Evolutionary conservation across 2,329 filamentous ascomycete species (phyloP).

Genomic region (Leptographium galeiforme): DNA sequence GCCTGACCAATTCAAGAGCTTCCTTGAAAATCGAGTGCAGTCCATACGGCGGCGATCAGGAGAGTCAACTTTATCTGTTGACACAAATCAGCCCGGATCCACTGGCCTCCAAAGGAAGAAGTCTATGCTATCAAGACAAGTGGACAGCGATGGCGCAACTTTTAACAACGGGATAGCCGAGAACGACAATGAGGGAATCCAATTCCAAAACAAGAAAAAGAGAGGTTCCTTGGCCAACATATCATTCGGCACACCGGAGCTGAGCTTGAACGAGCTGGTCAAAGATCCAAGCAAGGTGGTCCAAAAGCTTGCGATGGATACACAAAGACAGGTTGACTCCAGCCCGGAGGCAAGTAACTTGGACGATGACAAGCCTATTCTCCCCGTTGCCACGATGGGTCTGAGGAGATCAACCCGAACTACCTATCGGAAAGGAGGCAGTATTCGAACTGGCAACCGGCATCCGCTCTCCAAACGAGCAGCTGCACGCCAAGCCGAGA

Average conservation of each 20-base stretch:
- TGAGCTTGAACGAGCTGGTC: constrained; percentile 70
- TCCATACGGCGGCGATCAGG: constrained; percentile 76
- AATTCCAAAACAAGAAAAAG: constrained; percentile 50
- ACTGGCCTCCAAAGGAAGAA: constrained; percentile 70
- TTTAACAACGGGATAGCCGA: constrained; percentile 19
- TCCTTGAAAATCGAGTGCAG: constrained; percentile 85
- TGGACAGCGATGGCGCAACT: constrained; percentile 54
- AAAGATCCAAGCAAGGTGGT: constrained; percentile 64
- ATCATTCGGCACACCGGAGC: constrained; percentile 30
- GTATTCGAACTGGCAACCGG: constrained; percentile 65
- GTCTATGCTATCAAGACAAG: constrained; percentile 87
- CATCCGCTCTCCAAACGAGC: constrained; percentile 62
- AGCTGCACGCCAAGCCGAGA: constrained; percentile 46
- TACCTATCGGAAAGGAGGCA: constrained; percentile 75
- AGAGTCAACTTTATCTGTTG: constrained; percentile 49
- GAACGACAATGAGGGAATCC: neutral
- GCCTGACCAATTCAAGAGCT: constrained; percentile 91
- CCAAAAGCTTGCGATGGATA: constrained; percentile 50
- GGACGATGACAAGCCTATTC: constrained; percentile 68
- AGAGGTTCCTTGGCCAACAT: constrained; percentile 53
- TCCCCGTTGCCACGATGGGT: constrained; percentile 64
- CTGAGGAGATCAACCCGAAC: constrained; percentile 84
- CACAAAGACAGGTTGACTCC: constrained; percentile 28
- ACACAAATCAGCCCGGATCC: constrained; percentile 38
- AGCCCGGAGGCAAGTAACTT: constrained; percentile 26